Evolutionary conservation across 139 green algal species (phyloP).

Genomic region (Chlorella sp.): DNA sequence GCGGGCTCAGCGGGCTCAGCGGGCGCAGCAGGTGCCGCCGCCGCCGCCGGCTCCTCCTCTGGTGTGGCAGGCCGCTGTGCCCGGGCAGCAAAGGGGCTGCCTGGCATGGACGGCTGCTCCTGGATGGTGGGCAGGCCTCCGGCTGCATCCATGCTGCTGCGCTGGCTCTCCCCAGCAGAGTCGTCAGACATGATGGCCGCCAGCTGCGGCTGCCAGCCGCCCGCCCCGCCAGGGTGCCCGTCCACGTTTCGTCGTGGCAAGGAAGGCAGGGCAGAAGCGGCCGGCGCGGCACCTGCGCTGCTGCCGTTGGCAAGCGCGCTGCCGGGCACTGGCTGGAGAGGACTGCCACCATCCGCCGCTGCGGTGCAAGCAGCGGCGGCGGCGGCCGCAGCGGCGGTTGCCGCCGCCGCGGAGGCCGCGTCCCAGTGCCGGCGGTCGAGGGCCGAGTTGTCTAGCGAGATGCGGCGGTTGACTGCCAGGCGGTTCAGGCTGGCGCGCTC

Average conservation of each 20-base stretch:
- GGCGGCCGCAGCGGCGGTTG: background rate
- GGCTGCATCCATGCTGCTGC: background rate
- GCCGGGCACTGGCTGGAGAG: background rate
- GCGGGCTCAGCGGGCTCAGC: background rate
- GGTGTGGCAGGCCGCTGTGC: no score
- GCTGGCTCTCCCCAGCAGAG: background rate
- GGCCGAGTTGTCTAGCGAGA: slow-evolving; percentile 58
- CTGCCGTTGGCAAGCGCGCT: background rate
- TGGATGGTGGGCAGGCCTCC: background rate
- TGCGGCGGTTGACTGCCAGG: slow-evolving; percentile 37
- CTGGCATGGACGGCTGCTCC: background rate
- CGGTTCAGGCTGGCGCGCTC: slow-evolving; percentile 16
- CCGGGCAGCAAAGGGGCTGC: no score
- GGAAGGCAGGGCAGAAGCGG: no score
- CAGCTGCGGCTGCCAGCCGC: slow-evolving; percentile 18
- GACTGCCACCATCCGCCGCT: background rate
- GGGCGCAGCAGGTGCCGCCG: background rate
- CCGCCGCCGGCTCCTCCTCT: background rate
- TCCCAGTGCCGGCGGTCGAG: slow-evolving; percentile 42
- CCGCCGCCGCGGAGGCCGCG: background rate
- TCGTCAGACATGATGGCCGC: slow-evolving; percentile 6
- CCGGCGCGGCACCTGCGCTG: background rate
- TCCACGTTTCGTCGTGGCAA: no score
- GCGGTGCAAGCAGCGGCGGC: background rate
- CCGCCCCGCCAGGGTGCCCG: background rate